Evolutionary conservation across 2,329 filamentous ascomycete genomes (phyloP), one percentile per base, ranked within the genome.

Genomic region (Fusarium pseudograminearum): DNA sequence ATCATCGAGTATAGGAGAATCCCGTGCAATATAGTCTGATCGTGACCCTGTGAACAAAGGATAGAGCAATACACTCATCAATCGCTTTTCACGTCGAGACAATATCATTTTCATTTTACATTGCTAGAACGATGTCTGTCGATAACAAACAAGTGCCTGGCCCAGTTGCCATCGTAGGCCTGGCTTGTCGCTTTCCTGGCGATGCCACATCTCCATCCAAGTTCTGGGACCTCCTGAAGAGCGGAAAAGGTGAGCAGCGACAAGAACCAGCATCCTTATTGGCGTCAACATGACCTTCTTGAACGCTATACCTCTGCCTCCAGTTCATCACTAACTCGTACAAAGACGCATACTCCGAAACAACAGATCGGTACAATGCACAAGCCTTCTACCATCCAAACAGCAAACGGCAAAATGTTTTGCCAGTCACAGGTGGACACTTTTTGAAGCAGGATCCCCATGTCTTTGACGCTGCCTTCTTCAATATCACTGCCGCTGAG

Each of bases 111-210:
- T 7, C 3, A 45, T 28, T 28, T 45, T 4, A 28, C 1, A 16
- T 26, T 45, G 41, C 24, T n/a, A 28, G 5, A 28, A 47, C 28
- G 30, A 47, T 47, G 45, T 33, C 45, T 22, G 11, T 15, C 26
- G n/a, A 47, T 1, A 30, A 20, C n/a, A 31, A 47, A 22, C 18
- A 47, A 30, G 36, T 31, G 12, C 26, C 38, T 11, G 59, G 56
- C 6, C 60, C 60, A 18, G 57, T 67, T 51, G 64, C 64, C 24
- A 57, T 67, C 33, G 38, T 64, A 12, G 64, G 64, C 18, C 59
- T 59, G 31, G 46, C 46, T 7, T 64, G 55, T 20, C 44, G 60
- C 18, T 64, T 57, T 24, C 38, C 54, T 30, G 64, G 60, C 16
- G 60, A 47, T 31, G 34, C 44, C 1, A 54, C 30, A 3, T 57